A percentile compares a stretch with the other conserved stretches of the same genome.
phyloP scores from a whole-genome alignment of 2,329 filamentous ascomycete species.

The Teratosphaeria zuluensis region DNA sequence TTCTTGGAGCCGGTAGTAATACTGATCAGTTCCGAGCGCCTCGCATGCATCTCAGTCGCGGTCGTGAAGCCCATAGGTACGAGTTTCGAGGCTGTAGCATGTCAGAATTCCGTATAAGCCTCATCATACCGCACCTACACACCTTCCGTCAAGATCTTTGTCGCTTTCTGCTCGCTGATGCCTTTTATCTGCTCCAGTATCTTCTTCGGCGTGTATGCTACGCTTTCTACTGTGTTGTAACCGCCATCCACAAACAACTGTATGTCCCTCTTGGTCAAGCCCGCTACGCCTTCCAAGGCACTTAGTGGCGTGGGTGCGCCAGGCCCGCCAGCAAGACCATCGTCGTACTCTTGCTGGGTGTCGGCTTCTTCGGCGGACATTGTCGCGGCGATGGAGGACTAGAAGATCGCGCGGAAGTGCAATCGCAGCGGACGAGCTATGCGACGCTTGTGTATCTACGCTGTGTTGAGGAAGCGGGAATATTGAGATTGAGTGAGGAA shows the following conservation, averaged over 20 bases:
- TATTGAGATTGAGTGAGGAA: neutral
- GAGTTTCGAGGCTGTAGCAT: slow-evolving; percentile 67
- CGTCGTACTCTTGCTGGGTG: slow-evolving; percentile 64
- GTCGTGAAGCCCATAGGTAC: slow-evolving; percentile 99
- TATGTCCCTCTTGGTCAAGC: slow-evolving; percentile 89
- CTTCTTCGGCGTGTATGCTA: slow-evolving; percentile 80
- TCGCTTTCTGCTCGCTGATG: slow-evolving; percentile 93
- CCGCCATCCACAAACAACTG: slow-evolving; percentile 86
- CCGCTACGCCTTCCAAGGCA: slow-evolving; percentile 80
- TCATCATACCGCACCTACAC: slow-evolving; percentile 5
- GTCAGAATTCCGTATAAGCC: neutral
- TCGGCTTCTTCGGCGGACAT: slow-evolving; percentile 50
- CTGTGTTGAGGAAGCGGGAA: neutral
- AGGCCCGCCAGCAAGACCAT: slow-evolving; percentile 65
- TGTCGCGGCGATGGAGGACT: neutral
- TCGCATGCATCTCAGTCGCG: slow-evolving; percentile 96
- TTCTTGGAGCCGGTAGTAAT: slow-evolving; percentile 98
- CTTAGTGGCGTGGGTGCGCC: slow-evolving; percentile 86
- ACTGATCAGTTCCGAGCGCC: slow-evolving; percentile 91
- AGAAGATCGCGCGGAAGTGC: neutral
- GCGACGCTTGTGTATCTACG: neutral
- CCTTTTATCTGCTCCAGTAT: slow-evolving; percentile 91
- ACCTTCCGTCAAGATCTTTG: slow-evolving; percentile 86
- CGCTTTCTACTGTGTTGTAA: slow-evolving; percentile 88
- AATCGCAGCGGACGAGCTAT: neutral